A percentile compares a stretch with the other conserved stretches of the same genome.
Conservation (phyloP, 352 stramenopile genomes). For the Phytophthora ohioensis region DNA sequence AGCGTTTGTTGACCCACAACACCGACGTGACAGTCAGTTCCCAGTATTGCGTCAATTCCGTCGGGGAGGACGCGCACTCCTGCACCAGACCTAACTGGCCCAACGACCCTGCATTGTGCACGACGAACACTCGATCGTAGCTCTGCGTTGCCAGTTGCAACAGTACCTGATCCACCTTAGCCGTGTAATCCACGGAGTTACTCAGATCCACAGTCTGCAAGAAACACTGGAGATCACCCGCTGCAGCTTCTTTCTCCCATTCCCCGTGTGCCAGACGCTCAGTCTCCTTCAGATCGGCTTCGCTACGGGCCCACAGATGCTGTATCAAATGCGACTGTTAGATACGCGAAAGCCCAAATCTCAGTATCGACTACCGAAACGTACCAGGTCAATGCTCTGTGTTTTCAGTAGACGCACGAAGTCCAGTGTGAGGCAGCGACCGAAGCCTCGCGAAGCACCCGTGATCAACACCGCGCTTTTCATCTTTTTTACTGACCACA, state of each 20-base stretch:
- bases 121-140: conserved; percentile 63
- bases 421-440: conserved; percentile 76
- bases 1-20: conserved; percentile 85
- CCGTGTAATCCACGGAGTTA: conserved; percentile 50
- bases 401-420: conserved; percentile 54
- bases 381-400: conserved; percentile 64
- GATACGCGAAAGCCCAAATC: not conserved
- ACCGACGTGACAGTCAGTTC: conserved; percentile 90
- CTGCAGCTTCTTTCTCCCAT: conserved; percentile 31
- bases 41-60: conserved; percentile 62
- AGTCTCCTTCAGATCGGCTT: conserved; percentile 62
- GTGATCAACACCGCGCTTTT: conserved; percentile 74
- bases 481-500: conserved; percentile 15
- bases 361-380: not conserved
- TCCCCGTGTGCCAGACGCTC: conserved; percentile 45
- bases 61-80: conserved; percentile 51
- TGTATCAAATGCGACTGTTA: conserved; percentile 25
- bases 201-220: conserved; percentile 58
- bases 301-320: conserved; percentile 67
- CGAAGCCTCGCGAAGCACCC: conserved; percentile 87
- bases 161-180: conserved; percentile 53
- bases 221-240: conserved; percentile 41
- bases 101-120: conserved; percentile 90
- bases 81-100: conserved; percentile 69
- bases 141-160: conserved; percentile 37